Conservation (phyloP, 1,284 basidiomycete genomes). For the Earliella scabrosa region DNA sequence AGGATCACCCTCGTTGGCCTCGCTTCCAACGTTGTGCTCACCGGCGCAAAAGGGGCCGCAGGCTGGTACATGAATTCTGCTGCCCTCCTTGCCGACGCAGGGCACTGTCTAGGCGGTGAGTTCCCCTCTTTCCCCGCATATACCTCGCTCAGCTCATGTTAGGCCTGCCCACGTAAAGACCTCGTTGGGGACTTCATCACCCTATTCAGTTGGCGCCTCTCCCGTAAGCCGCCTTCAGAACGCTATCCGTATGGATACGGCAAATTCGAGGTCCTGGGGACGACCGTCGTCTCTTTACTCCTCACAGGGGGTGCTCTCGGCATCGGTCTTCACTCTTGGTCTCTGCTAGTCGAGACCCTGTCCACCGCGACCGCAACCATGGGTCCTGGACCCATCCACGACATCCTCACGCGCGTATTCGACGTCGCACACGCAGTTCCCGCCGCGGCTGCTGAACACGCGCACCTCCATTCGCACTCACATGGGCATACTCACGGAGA, state of each 20-base stretch:
- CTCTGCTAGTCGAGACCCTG: slow-evolving; percentile 74
- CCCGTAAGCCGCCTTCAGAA: slow-evolving; percentile 77
- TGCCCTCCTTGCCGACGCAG: slow-evolving; percentile 92
- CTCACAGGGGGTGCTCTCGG: slow-evolving; percentile 88
- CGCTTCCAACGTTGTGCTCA: slow-evolving; percentile 85
- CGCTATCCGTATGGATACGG: slow-evolving; percentile 89
- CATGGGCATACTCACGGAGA: slow-evolving; percentile 56
- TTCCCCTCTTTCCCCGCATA: slow-evolving; percentile 26
- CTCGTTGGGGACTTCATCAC: slow-evolving; percentile 93
- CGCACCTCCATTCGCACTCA: slow-evolving; percentile 60
- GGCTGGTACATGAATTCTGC: slow-evolving; percentile 91
- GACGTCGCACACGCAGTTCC: slow-evolving; percentile 58
- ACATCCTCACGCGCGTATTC: slow-evolving; percentile 60
- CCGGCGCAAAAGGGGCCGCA: slow-evolving; percentile 82
- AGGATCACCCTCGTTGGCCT: slow-evolving; percentile 88
- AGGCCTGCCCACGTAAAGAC: slow-evolving; percentile 47
- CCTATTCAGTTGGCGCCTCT: slow-evolving; percentile 90
- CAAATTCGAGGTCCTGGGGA: slow-evolving; percentile 95
- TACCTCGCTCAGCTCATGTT: slow-evolving; percentile 7
- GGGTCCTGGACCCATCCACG: slow-evolving; percentile 63
- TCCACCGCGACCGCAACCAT: slow-evolving; percentile 59
- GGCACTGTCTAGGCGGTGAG: slow-evolving; percentile 89
- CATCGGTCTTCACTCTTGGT: slow-evolving; percentile 93
- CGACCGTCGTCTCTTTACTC: slow-evolving; percentile 82
- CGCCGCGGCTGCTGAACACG: slow-evolving; percentile 42